These are phyloP conservation scores for Apophysomyces ossiformis DNA, from an alignment of 371 early-diverging fungal species.

Conservation along the genomic window DNA sequence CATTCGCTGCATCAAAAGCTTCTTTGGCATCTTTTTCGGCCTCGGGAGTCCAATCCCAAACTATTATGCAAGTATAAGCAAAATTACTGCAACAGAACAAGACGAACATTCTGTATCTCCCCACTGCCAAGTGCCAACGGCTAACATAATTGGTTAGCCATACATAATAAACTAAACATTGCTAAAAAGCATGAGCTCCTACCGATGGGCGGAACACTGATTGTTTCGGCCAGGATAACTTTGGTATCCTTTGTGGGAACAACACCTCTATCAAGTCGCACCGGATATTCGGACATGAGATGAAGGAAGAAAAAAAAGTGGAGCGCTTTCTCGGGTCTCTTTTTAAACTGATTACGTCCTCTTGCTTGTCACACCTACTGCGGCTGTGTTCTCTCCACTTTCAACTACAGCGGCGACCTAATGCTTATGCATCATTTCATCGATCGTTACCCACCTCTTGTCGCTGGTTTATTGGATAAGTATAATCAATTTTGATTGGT, in stretches of 20 bases:
- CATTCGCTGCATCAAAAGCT: slow-evolving; percentile 39
- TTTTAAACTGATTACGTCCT: neutral
- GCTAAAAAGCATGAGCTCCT: neutral
- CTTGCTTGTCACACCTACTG: slow-evolving; percentile 10
- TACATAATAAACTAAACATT: neutral
- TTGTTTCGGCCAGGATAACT: slow-evolving; percentile 38
- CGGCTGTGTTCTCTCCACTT: neutral
- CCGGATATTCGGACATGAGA: slow-evolving; percentile 17
- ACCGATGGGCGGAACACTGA: slow-evolving; percentile 57
- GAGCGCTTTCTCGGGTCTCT: neutral
- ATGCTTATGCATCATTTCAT: too few species aligned
- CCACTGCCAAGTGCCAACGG: slow-evolving; percentile 63
- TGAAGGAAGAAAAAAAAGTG: slow-evolving; percentile 14
- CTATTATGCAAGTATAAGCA: slow-evolving; percentile 18
- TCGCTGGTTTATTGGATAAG: too few species aligned
- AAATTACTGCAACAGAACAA: neutral
- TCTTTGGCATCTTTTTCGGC: slow-evolving; percentile 43
- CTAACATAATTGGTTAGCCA: slow-evolving; percentile 16
- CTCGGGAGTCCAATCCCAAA: slow-evolving; percentile 45
- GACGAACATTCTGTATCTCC: slow-evolving; percentile 37
- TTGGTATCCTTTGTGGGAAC: slow-evolving; percentile 55
- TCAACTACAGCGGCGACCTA: too few species aligned
- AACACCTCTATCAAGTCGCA: slow-evolving; percentile 27
- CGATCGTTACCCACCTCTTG: too few species aligned
- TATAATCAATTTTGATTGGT: too few species aligned